Conservation (phyloP, 768 basidiomycete species). For the Psilocybe cyanescens region DNA sequence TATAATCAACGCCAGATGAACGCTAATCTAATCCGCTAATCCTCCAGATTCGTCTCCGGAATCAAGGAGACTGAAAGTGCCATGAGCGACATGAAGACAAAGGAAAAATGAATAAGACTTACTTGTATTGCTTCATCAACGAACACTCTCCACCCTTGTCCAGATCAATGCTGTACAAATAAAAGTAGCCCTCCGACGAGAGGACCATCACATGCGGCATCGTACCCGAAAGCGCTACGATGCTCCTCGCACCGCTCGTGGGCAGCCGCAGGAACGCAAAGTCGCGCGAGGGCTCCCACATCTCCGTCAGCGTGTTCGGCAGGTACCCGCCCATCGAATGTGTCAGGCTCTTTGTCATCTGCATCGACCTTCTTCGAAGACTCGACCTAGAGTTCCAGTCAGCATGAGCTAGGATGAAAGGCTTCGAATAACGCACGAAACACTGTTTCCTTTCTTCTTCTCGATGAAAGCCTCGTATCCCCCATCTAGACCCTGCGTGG, state of each 20-base stretch:
- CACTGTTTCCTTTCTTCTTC: constrained; percentile 65
- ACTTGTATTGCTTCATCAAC: constrained; percentile 93
- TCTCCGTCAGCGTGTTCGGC: constrained; percentile 88
- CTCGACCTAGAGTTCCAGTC: constrained; percentile 37
- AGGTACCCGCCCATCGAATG: constrained; percentile 85
- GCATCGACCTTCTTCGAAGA: constrained; percentile 71
- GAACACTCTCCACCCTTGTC: constrained; percentile 96
- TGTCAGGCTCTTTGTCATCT: constrained; percentile 75
- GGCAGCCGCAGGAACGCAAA: constrained; percentile 92
- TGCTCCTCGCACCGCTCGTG: constrained; percentile 74
- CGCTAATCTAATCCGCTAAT: background rate
- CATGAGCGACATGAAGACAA: background rate
- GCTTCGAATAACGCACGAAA: constrained; percentile 47
- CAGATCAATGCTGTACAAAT: constrained; percentile 93
- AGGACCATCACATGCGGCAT: constrained; percentile 98
- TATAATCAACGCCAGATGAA: background rate
- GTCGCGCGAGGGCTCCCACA: constrained; percentile 96
- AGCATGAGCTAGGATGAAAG: background rate
- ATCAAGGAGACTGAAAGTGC: constrained; percentile 33
- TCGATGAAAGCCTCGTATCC: constrained; percentile 90
- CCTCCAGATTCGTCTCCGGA: constrained; percentile 28
- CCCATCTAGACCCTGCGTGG: constrained; percentile 63
- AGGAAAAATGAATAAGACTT: constrained; percentile 15
- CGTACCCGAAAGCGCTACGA: constrained; percentile 88
- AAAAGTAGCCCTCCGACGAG: constrained; percentile 94